phyloP scores from a whole-genome alignment of 2,329 filamentous ascomycete genomes.

The Allantophomopsis lycopodina region DNA sequence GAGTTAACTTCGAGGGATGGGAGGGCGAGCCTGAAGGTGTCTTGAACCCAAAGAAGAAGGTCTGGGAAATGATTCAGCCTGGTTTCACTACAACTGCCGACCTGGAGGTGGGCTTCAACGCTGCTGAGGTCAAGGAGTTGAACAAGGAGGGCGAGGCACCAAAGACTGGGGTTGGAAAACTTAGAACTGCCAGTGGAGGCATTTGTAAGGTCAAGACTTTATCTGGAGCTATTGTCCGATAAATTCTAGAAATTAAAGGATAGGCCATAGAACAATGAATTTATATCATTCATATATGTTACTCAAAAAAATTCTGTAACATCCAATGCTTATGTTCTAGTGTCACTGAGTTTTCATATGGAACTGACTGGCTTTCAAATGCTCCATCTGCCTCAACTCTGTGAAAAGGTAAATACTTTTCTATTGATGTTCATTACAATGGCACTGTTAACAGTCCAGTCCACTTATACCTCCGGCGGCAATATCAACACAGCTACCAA shows the following conservation, averaged over 20 bases:
- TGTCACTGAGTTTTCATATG: too few relatives aligned
- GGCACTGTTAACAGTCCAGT: conserved; percentile 3
- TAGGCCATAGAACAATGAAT: background rate
- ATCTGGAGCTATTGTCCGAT: conserved; percentile 72
- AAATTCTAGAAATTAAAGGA: conserved; percentile 16
- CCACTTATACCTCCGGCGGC: conserved; percentile 15
- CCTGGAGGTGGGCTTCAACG: conserved; percentile 80
- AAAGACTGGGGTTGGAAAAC: conserved; percentile 34
- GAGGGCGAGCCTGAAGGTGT: conserved; percentile 83
- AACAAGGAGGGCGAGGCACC: conserved; percentile 48
- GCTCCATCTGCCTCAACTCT: too few relatives aligned
- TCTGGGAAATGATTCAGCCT: conserved; percentile 94
- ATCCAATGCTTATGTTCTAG: too few relatives aligned
- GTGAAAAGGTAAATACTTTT: too few relatives aligned
- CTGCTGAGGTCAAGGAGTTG: conserved; percentile 59
- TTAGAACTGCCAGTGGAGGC: conserved; percentile 67
- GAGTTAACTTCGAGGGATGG: conserved; percentile 91
- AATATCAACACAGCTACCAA: conserved; percentile 16
- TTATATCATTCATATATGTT: too few relatives aligned
- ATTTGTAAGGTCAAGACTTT: conserved; percentile 74
- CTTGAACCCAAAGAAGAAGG: conserved; percentile 98
- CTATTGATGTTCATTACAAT: too few relatives aligned
- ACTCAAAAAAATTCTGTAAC: too few relatives aligned
- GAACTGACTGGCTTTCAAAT: too few relatives aligned
- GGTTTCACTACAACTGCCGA: conserved; percentile 81